phyloP scores from a whole-genome alignment of 306 rosid genomes.

The Sindora glabra region DNA sequence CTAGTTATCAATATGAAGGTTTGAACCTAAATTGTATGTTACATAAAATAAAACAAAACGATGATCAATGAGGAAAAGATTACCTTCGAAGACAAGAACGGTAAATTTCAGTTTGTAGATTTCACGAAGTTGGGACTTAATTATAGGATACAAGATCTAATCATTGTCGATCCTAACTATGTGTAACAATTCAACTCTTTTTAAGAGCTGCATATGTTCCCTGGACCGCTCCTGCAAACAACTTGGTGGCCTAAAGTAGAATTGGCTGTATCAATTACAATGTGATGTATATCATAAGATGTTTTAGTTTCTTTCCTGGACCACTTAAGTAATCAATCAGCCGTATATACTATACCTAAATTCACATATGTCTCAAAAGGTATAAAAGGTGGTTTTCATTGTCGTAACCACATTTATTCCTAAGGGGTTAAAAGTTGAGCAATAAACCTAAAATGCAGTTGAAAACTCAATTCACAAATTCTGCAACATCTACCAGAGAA shows the following conservation, averaged over 20 bases:
- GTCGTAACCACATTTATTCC: no score
- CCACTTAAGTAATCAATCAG: neutral
- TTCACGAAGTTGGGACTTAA: slow-evolving; percentile 4
- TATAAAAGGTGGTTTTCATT: slow-evolving; percentile 16
- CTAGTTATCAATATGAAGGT: no score
- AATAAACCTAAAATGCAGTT: no score
- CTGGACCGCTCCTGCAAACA: neutral
- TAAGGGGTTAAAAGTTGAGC: no score
- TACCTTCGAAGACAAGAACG: no score
- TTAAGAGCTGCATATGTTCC: slow-evolving; percentile 1
- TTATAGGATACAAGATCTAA: slow-evolving; percentile 2
- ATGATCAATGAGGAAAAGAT: no score
- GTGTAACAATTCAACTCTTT: slow-evolving; percentile 18
- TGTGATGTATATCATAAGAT: slow-evolving; percentile 3
- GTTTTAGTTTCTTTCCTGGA: slow-evolving; percentile 1
- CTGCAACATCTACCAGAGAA: no score
- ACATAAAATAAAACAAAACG: no score
- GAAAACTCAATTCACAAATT: no score
- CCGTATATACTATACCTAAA: neutral
- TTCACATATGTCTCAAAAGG: slow-evolving; percentile 10
- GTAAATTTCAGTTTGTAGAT: slow-evolving; percentile 14
- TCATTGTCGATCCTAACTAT: slow-evolving; percentile 15
- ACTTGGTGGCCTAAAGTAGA: slow-evolving; percentile 15
- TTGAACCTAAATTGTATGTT: no score
- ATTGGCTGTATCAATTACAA: slow-evolving; percentile 5